These are phyloP conservation scores for Phytophthora idaei DNA, from an alignment of 352 stramenopile species.

Conservation along the genomic window DNA sequence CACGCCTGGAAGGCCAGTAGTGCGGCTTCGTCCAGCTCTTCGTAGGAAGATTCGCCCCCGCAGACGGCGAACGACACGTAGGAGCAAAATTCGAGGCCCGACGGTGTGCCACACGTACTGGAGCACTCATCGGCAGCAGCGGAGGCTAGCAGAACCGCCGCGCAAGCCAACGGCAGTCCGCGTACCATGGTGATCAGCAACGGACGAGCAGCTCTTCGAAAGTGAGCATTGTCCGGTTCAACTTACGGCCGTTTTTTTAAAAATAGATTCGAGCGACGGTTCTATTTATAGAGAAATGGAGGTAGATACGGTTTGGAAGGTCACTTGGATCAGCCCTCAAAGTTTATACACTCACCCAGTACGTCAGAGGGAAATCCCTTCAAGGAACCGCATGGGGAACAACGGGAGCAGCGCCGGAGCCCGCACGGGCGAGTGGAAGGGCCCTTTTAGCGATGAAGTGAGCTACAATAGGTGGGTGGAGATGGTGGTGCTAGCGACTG, in stretches of 20 bases:
- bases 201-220: conserved; percentile 17
- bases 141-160: conserved; percentile 12
- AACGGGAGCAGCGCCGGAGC: conserved; percentile 18
- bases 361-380: conserved; percentile 4
- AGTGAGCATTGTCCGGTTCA: conserved; percentile 19
- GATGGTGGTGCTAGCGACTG: background rate
- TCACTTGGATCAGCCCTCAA: background rate
- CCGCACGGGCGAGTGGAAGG: conserved; percentile 61
- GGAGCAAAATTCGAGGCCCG: conserved; percentile 76
- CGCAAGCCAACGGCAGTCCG: conserved; percentile 19
- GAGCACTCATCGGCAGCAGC: conserved; percentile 56
- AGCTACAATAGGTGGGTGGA: background rate
- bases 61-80: conserved; percentile 82
- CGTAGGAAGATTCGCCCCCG: conserved; percentile 57
- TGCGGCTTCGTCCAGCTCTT: conserved; percentile 60
- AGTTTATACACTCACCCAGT: conserved; percentile 12
- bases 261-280: conserved; percentile 7
- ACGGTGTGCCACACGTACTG: conserved; percentile 78
- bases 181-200: conserved; percentile 12
- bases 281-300: conserved; percentile 6
- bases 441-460: conserved; percentile 82
- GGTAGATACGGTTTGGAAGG: conserved; percentile 3
- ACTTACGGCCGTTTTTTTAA: conserved; percentile 1
- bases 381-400: conserved; percentile 46
- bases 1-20: conserved; percentile 48